phyloP scores from a whole-genome alignment of 495 filamentous ascomycete genomes.

The Mycothermus thermophilus region DNA sequence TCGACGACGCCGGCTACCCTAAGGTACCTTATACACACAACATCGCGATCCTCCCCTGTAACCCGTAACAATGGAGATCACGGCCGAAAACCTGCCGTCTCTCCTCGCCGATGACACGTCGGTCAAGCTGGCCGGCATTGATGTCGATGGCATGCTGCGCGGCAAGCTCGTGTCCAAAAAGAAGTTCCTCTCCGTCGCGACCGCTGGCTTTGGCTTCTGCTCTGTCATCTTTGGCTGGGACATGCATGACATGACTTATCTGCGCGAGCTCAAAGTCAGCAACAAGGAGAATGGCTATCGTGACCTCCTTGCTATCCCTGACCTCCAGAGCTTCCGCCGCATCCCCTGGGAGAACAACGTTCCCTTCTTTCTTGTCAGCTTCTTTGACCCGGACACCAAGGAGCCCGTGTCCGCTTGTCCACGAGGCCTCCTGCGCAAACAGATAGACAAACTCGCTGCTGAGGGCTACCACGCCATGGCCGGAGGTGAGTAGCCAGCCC shows the following conservation, averaged over 20 bases:
- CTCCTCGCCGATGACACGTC: slow-evolving; percentile 62
- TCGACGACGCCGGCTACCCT: neutral
- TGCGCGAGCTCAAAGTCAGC: slow-evolving; percentile 69
- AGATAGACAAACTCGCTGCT: slow-evolving; percentile 48
- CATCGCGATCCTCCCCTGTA: too few species aligned
- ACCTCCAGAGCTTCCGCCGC: slow-evolving; percentile 66
- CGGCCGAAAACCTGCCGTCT: slow-evolving; percentile 46
- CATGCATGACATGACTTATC: slow-evolving; percentile 90
- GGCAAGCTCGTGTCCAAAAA: slow-evolving; percentile 93
- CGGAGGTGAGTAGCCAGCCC: slow-evolving; percentile 71
- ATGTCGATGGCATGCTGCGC: slow-evolving; percentile 81
- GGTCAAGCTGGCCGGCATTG: slow-evolving; percentile 84
- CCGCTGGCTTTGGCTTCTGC: slow-evolving; percentile 89
- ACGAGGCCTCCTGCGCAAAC: slow-evolving; percentile 54
- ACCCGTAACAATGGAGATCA: slow-evolving; percentile 33
- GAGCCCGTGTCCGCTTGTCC: slow-evolving; percentile 70
- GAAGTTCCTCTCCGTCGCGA: slow-evolving; percentile 79
- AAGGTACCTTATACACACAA: too few species aligned
- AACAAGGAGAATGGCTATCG: slow-evolving; percentile 89
- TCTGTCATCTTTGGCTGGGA: slow-evolving; percentile 96
- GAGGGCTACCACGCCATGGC: slow-evolving; percentile 75
- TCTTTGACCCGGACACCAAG: slow-evolving; percentile 59
- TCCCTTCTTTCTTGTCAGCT: slow-evolving; percentile 86
- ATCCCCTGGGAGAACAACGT: slow-evolving; percentile 93
- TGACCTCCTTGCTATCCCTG: slow-evolving; percentile 74